phyloP scores from a whole-genome alignment of 2,329 filamentous ascomycete genomes.

The Pleoardoris graminearum region DNA sequence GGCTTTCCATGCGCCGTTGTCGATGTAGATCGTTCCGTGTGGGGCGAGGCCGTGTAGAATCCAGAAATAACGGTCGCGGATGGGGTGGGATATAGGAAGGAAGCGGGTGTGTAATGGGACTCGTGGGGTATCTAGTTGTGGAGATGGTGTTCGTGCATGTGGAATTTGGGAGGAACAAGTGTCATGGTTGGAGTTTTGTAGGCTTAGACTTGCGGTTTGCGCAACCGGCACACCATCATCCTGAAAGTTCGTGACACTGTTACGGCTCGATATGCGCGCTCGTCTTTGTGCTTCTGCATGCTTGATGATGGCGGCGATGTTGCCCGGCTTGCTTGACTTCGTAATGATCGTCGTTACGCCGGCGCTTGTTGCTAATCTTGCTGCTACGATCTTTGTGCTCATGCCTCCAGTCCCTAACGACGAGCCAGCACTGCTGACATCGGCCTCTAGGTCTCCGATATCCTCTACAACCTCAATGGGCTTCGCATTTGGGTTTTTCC shows the following conservation, averaged over 20 bases:
- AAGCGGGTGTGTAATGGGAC: slow-evolving; percentile 86
- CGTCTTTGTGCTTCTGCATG: slow-evolving; percentile 70
- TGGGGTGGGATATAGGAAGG: slow-evolving; percentile 78
- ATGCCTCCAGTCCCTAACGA: slow-evolving; percentile 92
- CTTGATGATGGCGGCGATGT: slow-evolving; percentile 82
- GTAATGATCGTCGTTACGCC: slow-evolving; percentile 97
- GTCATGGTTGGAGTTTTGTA: slow-evolving; percentile 25
- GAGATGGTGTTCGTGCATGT: slow-evolving; percentile 29
- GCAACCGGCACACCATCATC: slow-evolving; percentile 30
- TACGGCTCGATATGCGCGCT: slow-evolving; percentile 33
- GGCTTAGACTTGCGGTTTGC: slow-evolving; percentile 26
- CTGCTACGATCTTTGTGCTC: slow-evolving; percentile 96
- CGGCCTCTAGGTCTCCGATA: slow-evolving; percentile 78
- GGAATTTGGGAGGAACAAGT: slow-evolving; percentile 33
- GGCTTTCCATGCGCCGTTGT: slow-evolving; percentile 82
- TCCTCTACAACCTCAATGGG: slow-evolving; percentile 93
- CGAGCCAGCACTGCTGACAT: slow-evolving; percentile 89
- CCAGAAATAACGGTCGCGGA: slow-evolving; percentile 96
- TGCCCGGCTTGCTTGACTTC: slow-evolving; percentile 87
- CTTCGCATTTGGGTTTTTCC: slow-evolving; percentile 79
- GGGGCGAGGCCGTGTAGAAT: slow-evolving; percentile 88
- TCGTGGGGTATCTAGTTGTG: slow-evolving; percentile 26
- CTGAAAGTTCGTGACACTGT: slow-evolving; percentile 35
- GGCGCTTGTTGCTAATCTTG: slow-evolving; percentile 86
- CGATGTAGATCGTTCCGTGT: slow-evolving; percentile 90